Conservation (phyloP, 345 rosid species). For the Brassica nigra region DNA sequence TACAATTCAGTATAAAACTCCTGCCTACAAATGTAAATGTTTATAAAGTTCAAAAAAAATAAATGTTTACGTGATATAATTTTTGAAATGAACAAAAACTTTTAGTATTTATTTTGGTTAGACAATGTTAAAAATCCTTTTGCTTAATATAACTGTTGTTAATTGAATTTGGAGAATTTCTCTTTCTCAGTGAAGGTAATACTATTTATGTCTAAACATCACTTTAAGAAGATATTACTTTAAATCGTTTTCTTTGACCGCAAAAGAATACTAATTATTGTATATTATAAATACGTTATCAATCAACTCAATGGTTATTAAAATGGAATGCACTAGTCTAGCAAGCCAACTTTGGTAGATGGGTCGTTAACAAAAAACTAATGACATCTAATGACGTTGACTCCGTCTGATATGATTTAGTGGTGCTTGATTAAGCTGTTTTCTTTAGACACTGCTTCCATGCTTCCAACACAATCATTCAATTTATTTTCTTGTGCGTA, state of each 20-base stretch:
- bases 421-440: slow-evolving; percentile 25
- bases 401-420: slow-evolving; percentile 8
- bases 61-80: not conserved
- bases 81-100: not conserved
- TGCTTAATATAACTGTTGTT: slow-evolving; percentile 10
- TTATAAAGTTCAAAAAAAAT: too few relatives aligned
- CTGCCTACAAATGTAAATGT: not conserved
- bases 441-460: slow-evolving; percentile 35
- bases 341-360: slow-evolving; percentile 6
- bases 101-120: slow-evolving; percentile 15
- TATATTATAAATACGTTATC: slow-evolving; percentile 10
- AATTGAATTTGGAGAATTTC: slow-evolving; percentile 25
- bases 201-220: slow-evolving; percentile 33
- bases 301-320: slow-evolving; percentile 7
- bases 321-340: slow-evolving; percentile 19
- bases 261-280: not conserved
- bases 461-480: slow-evolving; percentile 37
- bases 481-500: not conserved
- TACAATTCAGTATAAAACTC: too few relatives aligned
- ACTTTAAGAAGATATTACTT: slow-evolving; percentile 1
- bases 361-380: slow-evolving; percentile 17
- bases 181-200: slow-evolving; percentile 15
- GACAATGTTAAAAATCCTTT: slow-evolving; percentile 7
- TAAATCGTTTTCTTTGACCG: slow-evolving; percentile 12
- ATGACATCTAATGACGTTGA: slow-evolving; percentile 27